Evolutionary conservation across 2,329 filamentous ascomycete genomes (phyloP).

Genomic region (Neonectria magnoliae): DNA sequence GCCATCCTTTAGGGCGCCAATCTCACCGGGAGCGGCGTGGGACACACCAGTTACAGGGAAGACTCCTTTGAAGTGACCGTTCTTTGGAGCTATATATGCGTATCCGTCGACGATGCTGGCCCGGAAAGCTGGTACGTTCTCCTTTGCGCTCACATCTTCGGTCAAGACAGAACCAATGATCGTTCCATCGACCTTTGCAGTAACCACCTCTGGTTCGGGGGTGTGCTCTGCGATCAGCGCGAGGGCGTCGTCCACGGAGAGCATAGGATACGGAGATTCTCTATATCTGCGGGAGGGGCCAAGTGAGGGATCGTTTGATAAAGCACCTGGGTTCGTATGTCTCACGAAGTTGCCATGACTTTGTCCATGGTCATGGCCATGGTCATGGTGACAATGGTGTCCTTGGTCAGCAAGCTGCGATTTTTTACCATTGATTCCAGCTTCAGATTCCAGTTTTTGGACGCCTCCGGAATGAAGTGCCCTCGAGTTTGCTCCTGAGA

Average conservation of each 20-base stretch:
- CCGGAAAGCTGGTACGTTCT: conserved; percentile 90
- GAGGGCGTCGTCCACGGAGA: conserved; percentile 85
- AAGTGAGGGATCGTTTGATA: conserved; percentile 69
- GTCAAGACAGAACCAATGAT: conserved; percentile 84
- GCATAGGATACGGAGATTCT: conserved; percentile 91
- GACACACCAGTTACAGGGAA: conserved; percentile 90
- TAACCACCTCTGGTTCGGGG: conserved; percentile 67
- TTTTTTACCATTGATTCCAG: conserved; percentile 64
- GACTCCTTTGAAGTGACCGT: conserved; percentile 75
- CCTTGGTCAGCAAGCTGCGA: conserved; percentile 47
- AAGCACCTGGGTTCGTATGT: conserved; percentile 72
- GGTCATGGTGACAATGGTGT: conserved; percentile 68
- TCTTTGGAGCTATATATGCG: conserved; percentile 75
- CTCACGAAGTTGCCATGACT: conserved; percentile 72
- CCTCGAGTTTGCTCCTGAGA: conserved; percentile 84
- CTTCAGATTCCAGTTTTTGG: conserved; percentile 84
- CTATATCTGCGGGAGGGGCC: conserved; percentile 78
- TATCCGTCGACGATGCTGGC: conserved; percentile 98
- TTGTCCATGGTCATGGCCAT: conserved; percentile 66
- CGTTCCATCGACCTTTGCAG: conserved; percentile 67
- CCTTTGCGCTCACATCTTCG: conserved; percentile 80
- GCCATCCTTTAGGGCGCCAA: conserved; percentile 72
- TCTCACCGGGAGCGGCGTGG: conserved; percentile 80
- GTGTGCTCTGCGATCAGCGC: conserved; percentile 77
- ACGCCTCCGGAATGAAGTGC: conserved; percentile 82